Conservation (phyloP, 768 basidiomycete genomes). For the Phanerochaete carnosa region DNA sequence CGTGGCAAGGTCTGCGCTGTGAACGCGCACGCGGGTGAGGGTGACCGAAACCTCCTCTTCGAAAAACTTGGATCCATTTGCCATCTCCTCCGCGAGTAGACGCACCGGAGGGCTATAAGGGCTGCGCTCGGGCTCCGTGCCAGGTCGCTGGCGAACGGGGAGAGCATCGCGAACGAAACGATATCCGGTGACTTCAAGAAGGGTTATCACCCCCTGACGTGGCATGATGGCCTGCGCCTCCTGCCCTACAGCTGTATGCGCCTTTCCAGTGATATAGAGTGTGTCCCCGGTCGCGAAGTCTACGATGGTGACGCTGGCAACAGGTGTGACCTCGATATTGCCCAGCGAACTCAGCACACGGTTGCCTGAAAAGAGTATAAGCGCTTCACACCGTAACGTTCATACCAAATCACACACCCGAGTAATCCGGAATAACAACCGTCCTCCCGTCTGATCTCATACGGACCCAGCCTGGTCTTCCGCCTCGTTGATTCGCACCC, state of each 20-base stretch:
- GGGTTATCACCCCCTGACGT: constrained; percentile 46
- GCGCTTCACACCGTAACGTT: background rate
- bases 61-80: constrained; percentile 22
- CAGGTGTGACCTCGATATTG: constrained; percentile 53
- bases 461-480: constrained; percentile 56
- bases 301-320: constrained; percentile 56
- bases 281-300: constrained; percentile 52
- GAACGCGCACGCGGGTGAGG: constrained; percentile 29
- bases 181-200: constrained; percentile 49
- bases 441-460: constrained; percentile 46
- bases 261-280: constrained; percentile 60
- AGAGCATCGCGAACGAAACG: constrained; percentile 50
- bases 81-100: constrained; percentile 46
- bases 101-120: constrained; percentile 61
- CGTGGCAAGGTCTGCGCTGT: constrained; percentile 45
- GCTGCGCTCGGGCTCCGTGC: constrained; percentile 30
- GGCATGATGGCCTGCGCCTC: constrained; percentile 55
- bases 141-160: constrained; percentile 44
- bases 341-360: constrained; percentile 62
- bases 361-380: constrained; percentile 40
- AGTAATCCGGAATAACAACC: constrained; percentile 57
- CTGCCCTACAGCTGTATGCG: constrained; percentile 44
- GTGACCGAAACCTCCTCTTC: constrained; percentile 28
- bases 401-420: constrained; percentile 30
- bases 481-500: constrained; percentile 64